Percentiles rank a stretch among this genome's conserved stretches.
phyloP scores from a whole-genome alignment of 805 yeast species.

The Hanseniaspora taiwanica region DNA sequence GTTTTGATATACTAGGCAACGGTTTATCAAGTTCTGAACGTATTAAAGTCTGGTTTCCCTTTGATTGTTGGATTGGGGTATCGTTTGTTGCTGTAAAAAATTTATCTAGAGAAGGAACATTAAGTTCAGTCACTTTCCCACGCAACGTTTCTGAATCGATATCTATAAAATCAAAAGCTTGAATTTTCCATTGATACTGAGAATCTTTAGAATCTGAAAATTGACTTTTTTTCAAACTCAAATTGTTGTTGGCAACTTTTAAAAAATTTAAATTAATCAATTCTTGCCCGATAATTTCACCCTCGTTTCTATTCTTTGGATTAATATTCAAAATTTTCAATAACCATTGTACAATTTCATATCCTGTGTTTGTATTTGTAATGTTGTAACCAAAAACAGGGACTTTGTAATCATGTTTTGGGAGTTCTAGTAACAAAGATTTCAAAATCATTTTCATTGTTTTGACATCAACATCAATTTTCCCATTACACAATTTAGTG shows the following conservation, averaged over 20 bases:
- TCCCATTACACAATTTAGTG: conserved; percentile 14
- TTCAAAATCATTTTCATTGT: conserved; percentile 28
- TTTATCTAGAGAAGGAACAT: not conserved
- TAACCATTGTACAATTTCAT: conserved; percentile 21
- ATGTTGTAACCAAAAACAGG: conserved; percentile 35
- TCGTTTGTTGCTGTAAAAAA: too few relatives aligned
- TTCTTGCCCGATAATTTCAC: conserved; percentile 67
- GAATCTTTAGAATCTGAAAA: conserved; percentile 68
- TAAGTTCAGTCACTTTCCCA: not conserved
- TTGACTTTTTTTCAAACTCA: conserved; percentile 29
- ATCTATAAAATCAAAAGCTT: conserved; percentile 38
- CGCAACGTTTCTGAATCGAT: not conserved
- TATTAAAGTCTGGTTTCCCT: too few relatives aligned
- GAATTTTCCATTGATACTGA: conserved; percentile 69
- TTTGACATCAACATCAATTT: conserved; percentile 22
- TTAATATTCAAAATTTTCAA: conserved; percentile 17
- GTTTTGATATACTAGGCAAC: too few relatives aligned
- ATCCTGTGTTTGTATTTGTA: conserved; percentile 22
- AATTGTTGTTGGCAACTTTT: conserved; percentile 40
- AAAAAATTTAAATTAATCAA: conserved; percentile 48
- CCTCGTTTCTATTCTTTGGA: conserved; percentile 39
- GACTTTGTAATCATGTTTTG: conserved; percentile 41
- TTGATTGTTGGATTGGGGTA: too few relatives aligned
- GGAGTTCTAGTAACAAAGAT: conserved; percentile 35
- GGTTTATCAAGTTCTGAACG: too few relatives aligned